Percentiles rank a stretch among this genome's conserved stretches.
Evolutionary conservation across 2,329 filamentous ascomycete genomes (phyloP).

Genomic region (Cladosporium sphaerospermum): DNA sequence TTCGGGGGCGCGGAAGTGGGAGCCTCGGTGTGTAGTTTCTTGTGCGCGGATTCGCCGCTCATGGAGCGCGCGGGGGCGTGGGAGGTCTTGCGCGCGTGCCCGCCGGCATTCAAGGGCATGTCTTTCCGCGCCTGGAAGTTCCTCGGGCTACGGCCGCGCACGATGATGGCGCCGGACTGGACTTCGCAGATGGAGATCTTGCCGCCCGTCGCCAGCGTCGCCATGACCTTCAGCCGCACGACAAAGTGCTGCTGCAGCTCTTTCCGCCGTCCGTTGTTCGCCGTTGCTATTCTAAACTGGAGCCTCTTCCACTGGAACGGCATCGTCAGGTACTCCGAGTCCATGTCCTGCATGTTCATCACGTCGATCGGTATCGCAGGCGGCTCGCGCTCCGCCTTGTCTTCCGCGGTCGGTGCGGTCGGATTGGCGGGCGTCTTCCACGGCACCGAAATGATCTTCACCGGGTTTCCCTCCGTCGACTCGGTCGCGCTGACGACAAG

Average conservation of each 20-base stretch:
- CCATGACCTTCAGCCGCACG: slow-evolving; percentile 77
- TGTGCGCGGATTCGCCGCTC: slow-evolving; percentile 22
- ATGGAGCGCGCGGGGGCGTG: slow-evolving; percentile 20
- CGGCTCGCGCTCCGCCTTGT: slow-evolving; percentile 77
- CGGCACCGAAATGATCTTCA: slow-evolving; percentile 92
- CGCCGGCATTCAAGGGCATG: slow-evolving; percentile 74
- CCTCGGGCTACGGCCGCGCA: slow-evolving; percentile 82
- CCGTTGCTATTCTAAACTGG: slow-evolving; percentile 90
- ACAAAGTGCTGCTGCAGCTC: slow-evolving; percentile 96
- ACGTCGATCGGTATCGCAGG: slow-evolving; percentile 68
- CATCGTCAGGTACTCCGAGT: slow-evolving; percentile 81
- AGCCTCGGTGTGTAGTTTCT: slow-evolving; percentile 22
- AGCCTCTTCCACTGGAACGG: slow-evolving; percentile 90
- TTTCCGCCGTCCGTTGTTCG: slow-evolving; percentile 90
- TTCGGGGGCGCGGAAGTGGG: slow-evolving; percentile 27
- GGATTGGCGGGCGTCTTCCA: slow-evolving; percentile 87
- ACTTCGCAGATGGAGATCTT: slow-evolving; percentile 79
- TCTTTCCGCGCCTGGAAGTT: slow-evolving; percentile 96
- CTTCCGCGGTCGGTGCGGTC: slow-evolving; percentile 55
- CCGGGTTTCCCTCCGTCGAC: slow-evolving; percentile 84
- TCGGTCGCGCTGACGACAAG: slow-evolving; percentile 87
- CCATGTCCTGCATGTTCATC: slow-evolving; percentile 59
- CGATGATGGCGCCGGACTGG: slow-evolving; percentile 84
- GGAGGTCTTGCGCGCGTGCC: slow-evolving; percentile 62
- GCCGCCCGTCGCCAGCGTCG: slow-evolving; percentile 73